These are phyloP conservation scores for Monilinia polystroma DNA, from an alignment of 2,329 filamentous ascomycete genomes.

Conservation along the genomic window DNA sequence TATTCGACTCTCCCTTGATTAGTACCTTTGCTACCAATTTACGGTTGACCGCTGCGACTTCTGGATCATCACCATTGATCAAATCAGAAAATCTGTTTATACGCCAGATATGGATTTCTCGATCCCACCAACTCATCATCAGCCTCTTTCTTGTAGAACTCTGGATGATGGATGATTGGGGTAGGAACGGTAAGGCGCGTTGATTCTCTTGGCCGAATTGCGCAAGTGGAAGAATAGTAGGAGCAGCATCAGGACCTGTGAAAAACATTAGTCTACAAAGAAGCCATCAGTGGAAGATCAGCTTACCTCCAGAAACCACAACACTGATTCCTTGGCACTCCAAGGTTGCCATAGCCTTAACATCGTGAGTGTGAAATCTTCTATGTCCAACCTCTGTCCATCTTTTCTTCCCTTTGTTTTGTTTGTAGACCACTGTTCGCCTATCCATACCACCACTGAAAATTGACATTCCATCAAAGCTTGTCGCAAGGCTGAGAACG, in stretches of 20 bases:
- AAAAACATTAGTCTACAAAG: constrained; percentile 38
- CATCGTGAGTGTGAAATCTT: constrained; percentile 88
- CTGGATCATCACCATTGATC: constrained; percentile 43
- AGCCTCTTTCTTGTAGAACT: constrained; percentile 73
- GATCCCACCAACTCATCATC: constrained; percentile 89
- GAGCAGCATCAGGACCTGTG: constrained; percentile 78
- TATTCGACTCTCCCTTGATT: constrained; percentile 74
- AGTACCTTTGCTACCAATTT: constrained; percentile 69
- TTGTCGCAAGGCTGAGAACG: constrained; percentile 82
- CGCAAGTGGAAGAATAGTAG: constrained; percentile 76
- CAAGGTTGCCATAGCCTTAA: constrained; percentile 90
- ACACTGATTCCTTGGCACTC: constrained; percentile 82
- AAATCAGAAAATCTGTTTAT: constrained; percentile 41
- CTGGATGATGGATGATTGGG: constrained; percentile 70
- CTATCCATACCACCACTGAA: constrained; percentile 92
- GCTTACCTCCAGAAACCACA: constrained; percentile 80
- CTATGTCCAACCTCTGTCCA: constrained; percentile 88
- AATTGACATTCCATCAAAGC: constrained; percentile 75
- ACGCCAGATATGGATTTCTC: constrained; percentile 81
- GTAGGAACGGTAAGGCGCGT: constrained; percentile 77
- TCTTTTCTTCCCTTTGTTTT: constrained; percentile 58
- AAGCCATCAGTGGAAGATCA: constrained; percentile 32
- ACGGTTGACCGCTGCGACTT: constrained; percentile 48
- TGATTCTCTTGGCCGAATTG: constrained; percentile 78
- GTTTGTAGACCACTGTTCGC: constrained; percentile 78